Conservation (phyloP, 2,329 filamentous ascomycete genomes). For the Metarhizium anisopliae region DNA sequence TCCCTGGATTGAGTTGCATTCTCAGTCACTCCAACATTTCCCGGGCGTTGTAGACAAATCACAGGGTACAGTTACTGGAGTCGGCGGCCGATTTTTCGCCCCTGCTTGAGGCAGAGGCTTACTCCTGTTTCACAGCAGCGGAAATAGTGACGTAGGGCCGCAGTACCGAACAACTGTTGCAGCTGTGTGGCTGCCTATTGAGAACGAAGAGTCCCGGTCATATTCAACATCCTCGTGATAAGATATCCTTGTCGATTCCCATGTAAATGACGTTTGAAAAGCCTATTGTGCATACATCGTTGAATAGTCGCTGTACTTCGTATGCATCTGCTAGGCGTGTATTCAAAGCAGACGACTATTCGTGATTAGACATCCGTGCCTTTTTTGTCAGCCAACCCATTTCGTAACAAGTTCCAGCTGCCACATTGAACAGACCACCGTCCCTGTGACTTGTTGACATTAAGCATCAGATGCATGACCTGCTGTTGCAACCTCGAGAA, state of each 20-base stretch:
- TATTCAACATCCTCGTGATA: not conserved
- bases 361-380: no score
- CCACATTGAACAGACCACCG: not conserved
- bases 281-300: not conserved
- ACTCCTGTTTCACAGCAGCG: not conserved
- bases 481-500: slow-evolving; percentile 71
- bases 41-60: not conserved
- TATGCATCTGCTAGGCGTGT: not conserved
- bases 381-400: no score
- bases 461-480: slow-evolving; percentile 47
- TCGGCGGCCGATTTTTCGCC: not conserved
- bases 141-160: not conserved
- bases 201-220: not conserved
- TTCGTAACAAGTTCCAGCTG: not conserved
- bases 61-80: not conserved
- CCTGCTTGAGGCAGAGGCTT: not conserved
- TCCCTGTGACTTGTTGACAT: not conserved
- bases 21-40: not conserved
- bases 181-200: not conserved
- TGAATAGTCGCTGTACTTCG: not conserved
- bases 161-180: not conserved
- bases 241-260: not conserved
- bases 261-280: not conserved
- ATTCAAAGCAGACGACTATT: not conserved
- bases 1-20: not conserved